Base-by-base conservation (phyloP, 192 early-diverging fungal genomes). In the Mortierella alpina region DNA sequence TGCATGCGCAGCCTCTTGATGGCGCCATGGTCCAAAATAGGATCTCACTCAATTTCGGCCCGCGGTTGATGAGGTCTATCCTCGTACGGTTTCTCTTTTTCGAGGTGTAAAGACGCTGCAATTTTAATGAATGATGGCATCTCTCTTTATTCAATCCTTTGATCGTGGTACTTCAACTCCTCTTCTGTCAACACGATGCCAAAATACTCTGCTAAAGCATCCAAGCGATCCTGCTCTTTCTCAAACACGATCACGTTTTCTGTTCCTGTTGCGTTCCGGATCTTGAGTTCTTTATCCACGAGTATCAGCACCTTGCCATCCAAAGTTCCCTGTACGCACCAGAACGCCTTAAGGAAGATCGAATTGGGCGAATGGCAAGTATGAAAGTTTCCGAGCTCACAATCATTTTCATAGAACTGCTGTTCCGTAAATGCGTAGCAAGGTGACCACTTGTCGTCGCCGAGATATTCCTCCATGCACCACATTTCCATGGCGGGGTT, bases 131-230 rank as follows among this genome's bases (percentile, higher is more conserved):
- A 31, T 31, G 3, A 31, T 3, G 31, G 31, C 3, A 31, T 31
- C 31, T 57, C 0, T 46, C 20, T 61, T 61, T 46, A 61, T n/a
- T 61, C 59, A 46, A 61, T 61, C 44, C 46, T 61, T 18, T 61
- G 59, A 42, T 74, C 72, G 14, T 67, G 64, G 58, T 74, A 46
- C 49, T 67, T 42, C 39, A 57, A 44, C 41, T 74, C 72, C 11
- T 74, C 72, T 2, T 74, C 64, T 7, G 72, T 74, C 22, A 74
- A 53, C 5, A 44, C 58, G 42, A 74, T 74, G 9, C 59, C 64
- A 67, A 53, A 74, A 42, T 74, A 74, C 20, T 74, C 47, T 11
- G 59, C 56, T 18, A 74, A 42, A 9, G 40, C 55, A 60, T 74
- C 64, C 20, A 67, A n/a, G 1, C 72, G 55, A 48, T 74, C 63